A percentile compares a stretch with the other conserved stretches of the same genome.
Evolutionary conservation across 2,329 filamentous ascomycete genomes (phyloP).

Genomic region (Cercospora sp.): DNA sequence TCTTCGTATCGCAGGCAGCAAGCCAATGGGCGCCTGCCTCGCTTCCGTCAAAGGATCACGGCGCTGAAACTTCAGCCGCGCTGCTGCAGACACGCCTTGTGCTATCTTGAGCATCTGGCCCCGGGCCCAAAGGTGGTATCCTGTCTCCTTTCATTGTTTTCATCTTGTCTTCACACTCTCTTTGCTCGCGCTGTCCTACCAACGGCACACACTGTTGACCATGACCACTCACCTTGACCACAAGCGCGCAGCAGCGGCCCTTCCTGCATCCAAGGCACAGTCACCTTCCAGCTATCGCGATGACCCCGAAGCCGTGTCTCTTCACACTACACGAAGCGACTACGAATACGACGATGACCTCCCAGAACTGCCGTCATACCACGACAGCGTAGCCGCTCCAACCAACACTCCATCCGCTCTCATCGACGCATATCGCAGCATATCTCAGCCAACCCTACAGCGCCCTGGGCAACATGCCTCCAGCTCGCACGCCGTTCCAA

Average conservation of each 20-base stretch:
- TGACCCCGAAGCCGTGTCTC: slow-evolving; percentile 32
- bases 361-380: slow-evolving; percentile 33
- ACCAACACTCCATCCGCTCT: not conserved
- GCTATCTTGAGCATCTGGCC: not conserved
- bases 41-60: slow-evolving; percentile 7
- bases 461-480: slow-evolving; percentile 16
- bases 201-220: not conserved
- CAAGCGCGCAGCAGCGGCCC: slow-evolving; percentile 15
- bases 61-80: not conserved
- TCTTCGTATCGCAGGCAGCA: not conserved
- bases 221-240: slow-evolving; percentile 3
- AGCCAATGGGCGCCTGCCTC: not conserved
- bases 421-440: slow-evolving; percentile 25
- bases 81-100: not conserved
- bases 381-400: slow-evolving; percentile 29
- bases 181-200: no score
- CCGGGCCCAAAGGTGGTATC: not conserved
- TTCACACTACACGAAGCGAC: slow-evolving; percentile 34
- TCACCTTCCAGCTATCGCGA: slow-evolving; percentile 25
- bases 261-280: slow-evolving; percentile 6
- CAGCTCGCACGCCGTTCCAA: slow-evolving; percentile 14
- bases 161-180: not conserved
- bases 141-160: not conserved
- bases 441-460: slow-evolving; percentile 17
- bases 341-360: slow-evolving; percentile 33